Percentiles rank a stretch among this genome's conserved stretches.
Conservation (phyloP, 78 protist species). For the Reticulomyxa filosa region DNA sequence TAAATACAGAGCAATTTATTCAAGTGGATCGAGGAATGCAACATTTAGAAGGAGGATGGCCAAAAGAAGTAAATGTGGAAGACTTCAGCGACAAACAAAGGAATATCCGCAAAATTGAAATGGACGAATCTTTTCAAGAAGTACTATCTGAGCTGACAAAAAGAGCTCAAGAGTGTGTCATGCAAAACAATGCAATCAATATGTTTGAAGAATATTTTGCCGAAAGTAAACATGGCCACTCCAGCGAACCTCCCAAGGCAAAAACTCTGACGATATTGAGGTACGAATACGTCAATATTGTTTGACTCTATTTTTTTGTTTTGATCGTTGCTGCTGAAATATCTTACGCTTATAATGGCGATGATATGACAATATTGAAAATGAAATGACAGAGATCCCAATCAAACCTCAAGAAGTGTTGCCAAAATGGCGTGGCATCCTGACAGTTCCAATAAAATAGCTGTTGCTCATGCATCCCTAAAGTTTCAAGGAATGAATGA, state of each 20-base stretch:
- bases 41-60: background rate
- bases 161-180: background rate
- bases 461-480: background rate
- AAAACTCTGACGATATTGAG: no score
- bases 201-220: background rate
- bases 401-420: background rate
- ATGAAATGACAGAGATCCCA: no score
- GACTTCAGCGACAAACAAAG: background rate
- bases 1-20: background rate
- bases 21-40: background rate
- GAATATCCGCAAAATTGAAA: background rate
- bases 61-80: background rate
- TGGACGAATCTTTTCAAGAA: background rate
- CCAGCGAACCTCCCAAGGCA: background rate
- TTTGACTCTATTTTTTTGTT: no score
- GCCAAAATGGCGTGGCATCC: slow-evolving; percentile 1
- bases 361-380: no score
- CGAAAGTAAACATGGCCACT: background rate
- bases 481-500: slow-evolving; percentile 2
- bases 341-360: no score
- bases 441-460: background rate
- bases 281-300: no score
- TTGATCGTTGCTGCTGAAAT: no score
- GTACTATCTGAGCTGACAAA: background rate
- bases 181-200: background rate